Evolutionary conservation across 1,139 yeast genomes (phyloP), one percentile per base, ranked within the genome.

Genomic region (Magnusiomyces sp.): DNA sequence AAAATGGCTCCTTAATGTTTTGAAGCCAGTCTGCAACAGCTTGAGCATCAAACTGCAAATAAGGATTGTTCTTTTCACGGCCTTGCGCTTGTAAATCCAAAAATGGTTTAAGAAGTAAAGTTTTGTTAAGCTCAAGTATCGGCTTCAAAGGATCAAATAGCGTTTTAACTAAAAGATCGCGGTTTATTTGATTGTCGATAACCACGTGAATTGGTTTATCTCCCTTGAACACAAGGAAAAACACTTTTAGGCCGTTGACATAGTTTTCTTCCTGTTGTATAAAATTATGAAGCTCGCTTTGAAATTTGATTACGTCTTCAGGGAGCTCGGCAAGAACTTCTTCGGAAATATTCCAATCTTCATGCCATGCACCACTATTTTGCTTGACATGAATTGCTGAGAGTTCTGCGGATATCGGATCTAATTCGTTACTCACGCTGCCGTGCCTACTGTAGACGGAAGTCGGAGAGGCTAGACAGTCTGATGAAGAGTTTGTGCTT

Each of bases 261-360:
- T 41, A 51, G 19, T 51, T 51, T 31, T 46, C 47, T 20, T 51
- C 54, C 1, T 42, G 39, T 5, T 27, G 40, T 17, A 51, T 49
- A 4, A 51, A 45, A 40, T 45, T 40, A 27, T 51, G 51, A 6
- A 51, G 19, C 17, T 51, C 51, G 32, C 50, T 46, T 41, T 51
- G 54, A 5, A 46, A 41, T 9, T 37, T 39, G 33, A 51, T 27
- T 14, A 45, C 48, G 7, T 29, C 39, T 9, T 38, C 23, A 16
- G 41, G 49, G 23, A 40, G 46, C 17, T 27, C 6, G 46, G 37
- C 42, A 42, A 23, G 19, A 9, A 19, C 31, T 16, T 48, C 54
- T 2, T 33, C 38, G 5, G 41, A 31, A 14, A 51, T 31, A 6
- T 46, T 42, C 39, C 47, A 49, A 32, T 29, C 43, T n/a, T 40